Evolutionary conservation across 192 early-diverging fungal species (phyloP).

Genomic region (Linnemannia hyalina): DNA sequence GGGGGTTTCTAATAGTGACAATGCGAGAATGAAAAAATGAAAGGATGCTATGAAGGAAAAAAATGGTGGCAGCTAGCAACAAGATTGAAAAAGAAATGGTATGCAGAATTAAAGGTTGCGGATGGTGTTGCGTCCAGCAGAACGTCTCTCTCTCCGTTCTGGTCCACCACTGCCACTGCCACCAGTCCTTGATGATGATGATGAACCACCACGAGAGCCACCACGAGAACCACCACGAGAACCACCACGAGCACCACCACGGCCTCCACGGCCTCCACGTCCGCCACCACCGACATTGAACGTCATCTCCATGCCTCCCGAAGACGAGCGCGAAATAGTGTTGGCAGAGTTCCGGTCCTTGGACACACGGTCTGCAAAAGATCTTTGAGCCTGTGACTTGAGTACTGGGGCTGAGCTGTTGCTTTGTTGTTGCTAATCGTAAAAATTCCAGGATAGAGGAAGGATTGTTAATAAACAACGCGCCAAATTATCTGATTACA

Average conservation of each 20-base stretch:
- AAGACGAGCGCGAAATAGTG: constrained; percentile 46
- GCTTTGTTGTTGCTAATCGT: constrained; percentile 42
- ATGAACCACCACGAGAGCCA: constrained; percentile 14
- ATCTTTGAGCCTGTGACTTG: constrained; percentile 51
- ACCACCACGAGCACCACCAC: too few relatives aligned
- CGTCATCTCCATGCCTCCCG: constrained; percentile 58
- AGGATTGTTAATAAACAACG: not conserved
- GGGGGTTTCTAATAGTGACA: not conserved
- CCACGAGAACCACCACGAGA: constrained; percentile 3
- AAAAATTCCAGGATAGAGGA: not conserved
- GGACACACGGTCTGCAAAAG: constrained; percentile 52
- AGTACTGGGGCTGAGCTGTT: constrained; percentile 37
- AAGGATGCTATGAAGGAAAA: not conserved
- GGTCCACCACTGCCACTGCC: constrained; percentile 19
- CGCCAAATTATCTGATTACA: not conserved
- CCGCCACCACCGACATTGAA: constrained; percentile 44
- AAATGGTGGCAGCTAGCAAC: not conserved
- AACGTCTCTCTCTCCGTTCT: constrained; percentile 45
- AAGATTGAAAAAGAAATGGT: not conserved
- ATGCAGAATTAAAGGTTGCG: constrained; percentile 35
- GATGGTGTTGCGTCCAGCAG: constrained; percentile 51
- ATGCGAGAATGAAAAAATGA: not conserved
- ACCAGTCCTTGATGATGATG: constrained; percentile 13
- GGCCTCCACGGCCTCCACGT: constrained; percentile 28
- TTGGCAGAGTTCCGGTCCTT: constrained; percentile 39